Percentiles rank a stretch among this genome's conserved stretches.
Evolutionary conservation across 352 stramenopile species (phyloP).

Genomic region (Pythium aquatile): DNA sequence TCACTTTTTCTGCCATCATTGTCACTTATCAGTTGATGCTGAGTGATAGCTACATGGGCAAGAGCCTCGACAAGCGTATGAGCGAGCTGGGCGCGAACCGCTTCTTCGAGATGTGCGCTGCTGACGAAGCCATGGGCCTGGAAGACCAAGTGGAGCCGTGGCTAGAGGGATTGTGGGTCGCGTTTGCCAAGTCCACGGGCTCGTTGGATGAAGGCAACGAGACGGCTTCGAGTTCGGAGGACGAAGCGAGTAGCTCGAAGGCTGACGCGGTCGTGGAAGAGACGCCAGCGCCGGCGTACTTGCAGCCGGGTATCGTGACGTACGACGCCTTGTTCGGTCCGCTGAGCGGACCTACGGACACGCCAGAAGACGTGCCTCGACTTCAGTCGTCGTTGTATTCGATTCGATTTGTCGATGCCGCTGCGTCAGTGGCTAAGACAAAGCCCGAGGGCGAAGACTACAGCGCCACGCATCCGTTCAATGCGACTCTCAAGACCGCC

Average conservation of each 20-base stretch:
- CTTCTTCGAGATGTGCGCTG: constrained; percentile 79
- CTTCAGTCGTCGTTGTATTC: constrained; percentile 52
- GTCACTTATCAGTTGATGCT: too few species aligned
- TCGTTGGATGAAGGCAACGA: constrained; percentile 14
- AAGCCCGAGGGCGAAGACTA: constrained; percentile 30
- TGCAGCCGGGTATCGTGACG: constrained; percentile 47
- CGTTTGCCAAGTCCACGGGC: constrained; percentile 42
- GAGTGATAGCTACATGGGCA: constrained; percentile 70
- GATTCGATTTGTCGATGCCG: constrained; percentile 36
- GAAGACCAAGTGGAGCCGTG: constrained; percentile 95
- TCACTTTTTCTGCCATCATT: too few species aligned
- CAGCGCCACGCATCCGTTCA: constrained; percentile 50
- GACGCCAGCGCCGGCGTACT: constrained; percentile 3
- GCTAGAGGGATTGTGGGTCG: constrained; percentile 57
- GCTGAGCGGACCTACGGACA: constrained; percentile 31
- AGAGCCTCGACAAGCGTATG: constrained; percentile 89
- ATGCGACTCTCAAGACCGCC: constrained; percentile 39
- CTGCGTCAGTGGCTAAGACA: background rate
- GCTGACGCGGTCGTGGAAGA: background rate
- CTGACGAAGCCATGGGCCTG: constrained; percentile 93
- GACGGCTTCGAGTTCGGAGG: constrained; percentile 31
- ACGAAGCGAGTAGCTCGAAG: constrained; percentile 9
- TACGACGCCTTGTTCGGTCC: constrained; percentile 66
- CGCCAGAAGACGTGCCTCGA: constrained; percentile 49
- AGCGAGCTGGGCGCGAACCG: constrained; percentile 80